phyloP scores from a whole-genome alignment of 441 rosid species.

The Pelargonium australe region DNA sequence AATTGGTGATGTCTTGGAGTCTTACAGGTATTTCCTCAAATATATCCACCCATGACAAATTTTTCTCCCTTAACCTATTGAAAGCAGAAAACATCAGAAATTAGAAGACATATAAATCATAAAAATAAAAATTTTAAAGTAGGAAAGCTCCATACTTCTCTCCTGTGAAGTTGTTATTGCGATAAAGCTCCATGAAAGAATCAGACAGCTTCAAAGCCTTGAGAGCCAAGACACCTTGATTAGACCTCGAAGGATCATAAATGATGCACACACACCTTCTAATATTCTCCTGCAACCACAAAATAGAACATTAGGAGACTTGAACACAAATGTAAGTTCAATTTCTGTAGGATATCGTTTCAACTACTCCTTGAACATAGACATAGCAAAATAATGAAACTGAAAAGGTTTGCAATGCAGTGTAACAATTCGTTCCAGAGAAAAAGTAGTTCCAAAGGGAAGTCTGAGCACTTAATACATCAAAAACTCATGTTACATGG shows the following conservation, averaged over 20 bases:
- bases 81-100: conserved; percentile 10
- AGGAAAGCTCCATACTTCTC: conserved; percentile 56
- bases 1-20: conserved; percentile 9
- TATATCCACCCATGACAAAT: conserved; percentile 95
- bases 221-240: conserved; percentile 80
- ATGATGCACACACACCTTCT: conserved; percentile 91
- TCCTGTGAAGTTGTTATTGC: conserved; percentile 71
- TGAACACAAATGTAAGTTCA: neutral
- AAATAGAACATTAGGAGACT: neutral
- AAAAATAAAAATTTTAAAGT: neutral
- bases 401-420: too few relatives aligned
- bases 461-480: too few relatives aligned
- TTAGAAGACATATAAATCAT: neutral
- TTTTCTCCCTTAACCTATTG: conserved; percentile 87
- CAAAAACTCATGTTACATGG: too few relatives aligned
- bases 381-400: too few relatives aligned
- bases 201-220: conserved; percentile 97
- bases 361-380: too few relatives aligned
- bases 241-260: conserved; percentile 89
- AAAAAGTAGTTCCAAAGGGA: too few relatives aligned
- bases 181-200: conserved; percentile 86
- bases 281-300: conserved; percentile 69
- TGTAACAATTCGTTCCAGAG: too few relatives aligned
- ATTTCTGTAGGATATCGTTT: too few relatives aligned
- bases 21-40: conserved; percentile 99